phyloP scores from a whole-genome alignment of 1,139 yeast genomes.

The Hansenula lynferdii region DNA sequence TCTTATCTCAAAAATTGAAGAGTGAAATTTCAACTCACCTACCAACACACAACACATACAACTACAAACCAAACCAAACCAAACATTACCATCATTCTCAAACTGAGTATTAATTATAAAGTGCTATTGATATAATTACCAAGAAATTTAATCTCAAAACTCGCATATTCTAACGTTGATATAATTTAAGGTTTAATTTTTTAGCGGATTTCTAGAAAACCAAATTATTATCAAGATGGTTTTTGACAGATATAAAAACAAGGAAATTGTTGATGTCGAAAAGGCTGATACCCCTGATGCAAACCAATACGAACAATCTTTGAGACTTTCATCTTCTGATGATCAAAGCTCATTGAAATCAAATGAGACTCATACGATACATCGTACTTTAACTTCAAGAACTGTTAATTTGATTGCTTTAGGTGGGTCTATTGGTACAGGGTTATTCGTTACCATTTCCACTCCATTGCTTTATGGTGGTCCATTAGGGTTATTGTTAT shows the following conservation, averaged over 20 bases:
- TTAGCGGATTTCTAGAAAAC: too few species aligned
- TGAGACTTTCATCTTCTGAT: too few species aligned
- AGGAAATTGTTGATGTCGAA: neutral
- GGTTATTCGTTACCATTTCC: conserved; percentile 59
- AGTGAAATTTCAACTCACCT: too few species aligned
- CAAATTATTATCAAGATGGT: neutral
- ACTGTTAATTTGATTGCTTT: conserved; percentile 63
- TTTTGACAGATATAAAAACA: neutral
- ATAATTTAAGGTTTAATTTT: too few species aligned
- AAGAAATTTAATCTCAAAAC: too few species aligned
- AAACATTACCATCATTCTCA: too few species aligned
- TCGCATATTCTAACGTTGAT: too few species aligned
- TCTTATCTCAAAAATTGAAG: too few species aligned
- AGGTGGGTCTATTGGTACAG: conserved; percentile 79
- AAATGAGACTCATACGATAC: conserved; percentile 19
- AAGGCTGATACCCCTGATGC: neutral
- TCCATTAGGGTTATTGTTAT: conserved; percentile 32
- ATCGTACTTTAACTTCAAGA: conserved; percentile 37
- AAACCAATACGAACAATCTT: neutral
- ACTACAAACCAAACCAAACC: too few species aligned
- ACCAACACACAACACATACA: too few species aligned
- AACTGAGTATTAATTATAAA: too few species aligned
- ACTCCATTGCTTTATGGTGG: conserved; percentile 47
- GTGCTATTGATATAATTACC: too few species aligned
- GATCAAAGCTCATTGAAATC: neutral